These are phyloP conservation scores for Podospora sp. DNA, from an alignment of 495 filamentous ascomycete genomes.

Conservation along the genomic window DNA sequence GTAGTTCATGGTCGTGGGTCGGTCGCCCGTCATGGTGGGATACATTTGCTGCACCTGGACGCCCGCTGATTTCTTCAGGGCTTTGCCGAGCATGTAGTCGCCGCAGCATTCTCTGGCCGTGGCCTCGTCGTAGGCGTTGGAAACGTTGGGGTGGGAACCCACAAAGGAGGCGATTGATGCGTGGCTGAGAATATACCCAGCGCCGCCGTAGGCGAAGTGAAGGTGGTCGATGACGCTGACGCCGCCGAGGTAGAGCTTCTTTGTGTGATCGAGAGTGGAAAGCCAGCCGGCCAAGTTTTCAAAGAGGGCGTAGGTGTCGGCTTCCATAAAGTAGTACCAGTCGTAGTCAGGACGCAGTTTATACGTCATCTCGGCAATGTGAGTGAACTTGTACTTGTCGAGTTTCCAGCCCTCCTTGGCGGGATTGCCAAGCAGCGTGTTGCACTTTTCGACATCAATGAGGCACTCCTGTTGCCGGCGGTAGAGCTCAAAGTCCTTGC, in stretches of 20 bases:
- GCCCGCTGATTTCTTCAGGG: conserved; percentile 52
- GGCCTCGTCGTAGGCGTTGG: conserved; percentile 53
- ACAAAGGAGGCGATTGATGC: conserved; percentile 54
- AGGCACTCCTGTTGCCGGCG: conserved; percentile 47
- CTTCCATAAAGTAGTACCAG: conserved; percentile 73
- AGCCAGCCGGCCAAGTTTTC: conserved; percentile 62
- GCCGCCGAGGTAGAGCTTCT: conserved; percentile 62
- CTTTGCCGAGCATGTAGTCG: conserved; percentile 64
- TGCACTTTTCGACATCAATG: conserved; percentile 46
- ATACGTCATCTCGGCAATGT: conserved; percentile 48
- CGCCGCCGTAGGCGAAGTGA: conserved; percentile 68
- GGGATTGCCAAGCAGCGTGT: conserved; percentile 33
- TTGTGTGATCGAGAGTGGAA: conserved; percentile 48
- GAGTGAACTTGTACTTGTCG: conserved; percentile 53
- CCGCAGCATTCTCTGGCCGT: conserved; percentile 66
- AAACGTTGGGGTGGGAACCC: conserved; percentile 45
- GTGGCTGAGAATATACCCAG: conserved; percentile 66
- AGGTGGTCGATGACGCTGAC: conserved; percentile 57
- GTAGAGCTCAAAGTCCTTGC: conserved; percentile 60
- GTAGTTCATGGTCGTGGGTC: conserved; percentile 53
- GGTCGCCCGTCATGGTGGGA: conserved; percentile 63
- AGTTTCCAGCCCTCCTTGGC: conserved; percentile 51
- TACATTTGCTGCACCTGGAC: conserved; percentile 43
- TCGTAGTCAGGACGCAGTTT: conserved; percentile 53
- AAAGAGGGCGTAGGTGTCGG: conserved; percentile 69